A percentile compares a stretch with the other conserved stretches of the same genome.
phyloP scores from a whole-genome alignment of 2,329 filamentous ascomycete species.

The Sclerotinia spermophila region DNA sequence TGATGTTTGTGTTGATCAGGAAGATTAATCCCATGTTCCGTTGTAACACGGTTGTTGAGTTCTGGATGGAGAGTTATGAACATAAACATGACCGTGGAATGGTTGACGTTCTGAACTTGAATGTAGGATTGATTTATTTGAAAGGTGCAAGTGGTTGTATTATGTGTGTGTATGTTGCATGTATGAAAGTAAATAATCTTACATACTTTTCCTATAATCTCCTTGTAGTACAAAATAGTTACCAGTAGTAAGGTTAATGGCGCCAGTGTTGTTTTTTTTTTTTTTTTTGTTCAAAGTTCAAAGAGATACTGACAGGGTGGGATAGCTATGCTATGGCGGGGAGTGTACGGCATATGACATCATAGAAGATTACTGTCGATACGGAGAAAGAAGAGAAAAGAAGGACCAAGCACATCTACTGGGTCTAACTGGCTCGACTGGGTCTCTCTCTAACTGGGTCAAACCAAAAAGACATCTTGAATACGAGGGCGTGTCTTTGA shows the following conservation, averaged over 20 bases:
- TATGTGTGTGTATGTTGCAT: background rate
- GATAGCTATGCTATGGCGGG: background rate
- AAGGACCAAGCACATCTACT: background rate
- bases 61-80: background rate
- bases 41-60: background rate
- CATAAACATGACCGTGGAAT: conserved; percentile 7
- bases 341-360: background rate
- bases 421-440: too few species aligned
- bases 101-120: background rate
- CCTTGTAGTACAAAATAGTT: background rate
- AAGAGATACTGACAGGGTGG: background rate
- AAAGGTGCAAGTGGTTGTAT: background rate
- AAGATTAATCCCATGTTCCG: conserved; percentile 1
- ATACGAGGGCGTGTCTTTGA: too few species aligned
- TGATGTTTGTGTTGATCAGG: background rate
- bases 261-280: background rate
- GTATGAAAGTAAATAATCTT: too few species aligned
- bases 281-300: too few species aligned
- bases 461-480: too few species aligned
- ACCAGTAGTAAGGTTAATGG: background rate
- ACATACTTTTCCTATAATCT: background rate
- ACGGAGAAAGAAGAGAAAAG: background rate
- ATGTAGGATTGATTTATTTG: background rate
- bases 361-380: background rate
- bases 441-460: too few species aligned